A percentile compares a stretch with the other conserved stretches of the same genome.
These are phyloP conservation scores for Trichoderma breve DNA, from an alignment of 2,329 filamentous ascomycete species.

Conservation along the genomic window DNA sequence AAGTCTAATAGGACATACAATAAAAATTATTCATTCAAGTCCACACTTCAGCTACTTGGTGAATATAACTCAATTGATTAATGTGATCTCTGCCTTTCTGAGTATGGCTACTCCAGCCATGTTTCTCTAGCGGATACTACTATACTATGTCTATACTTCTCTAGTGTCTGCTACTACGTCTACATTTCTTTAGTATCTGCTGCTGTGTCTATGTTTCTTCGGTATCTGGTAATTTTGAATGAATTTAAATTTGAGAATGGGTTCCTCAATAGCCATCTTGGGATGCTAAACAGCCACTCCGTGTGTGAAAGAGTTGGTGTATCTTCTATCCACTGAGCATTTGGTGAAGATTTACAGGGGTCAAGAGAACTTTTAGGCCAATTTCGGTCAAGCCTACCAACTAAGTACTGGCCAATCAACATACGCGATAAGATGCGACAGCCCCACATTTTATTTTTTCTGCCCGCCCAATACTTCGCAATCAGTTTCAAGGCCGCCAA, in stretches of 20 bases:
- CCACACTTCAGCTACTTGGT: too few relatives aligned
- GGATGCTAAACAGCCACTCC: too few relatives aligned
- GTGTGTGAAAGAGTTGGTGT: not conserved
- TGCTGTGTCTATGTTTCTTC: too few relatives aligned
- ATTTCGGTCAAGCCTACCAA: not conserved
- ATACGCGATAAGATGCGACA: slow-evolving; percentile 29
- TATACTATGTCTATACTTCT: not conserved
- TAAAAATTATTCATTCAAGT: too few relatives aligned
- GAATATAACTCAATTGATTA: not conserved
- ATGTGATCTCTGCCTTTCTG: not conserved
- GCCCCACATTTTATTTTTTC: slow-evolving; percentile 36
- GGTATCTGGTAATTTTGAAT: too few relatives aligned
- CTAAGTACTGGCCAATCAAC: slow-evolving; percentile 26
- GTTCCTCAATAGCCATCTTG: too few relatives aligned
- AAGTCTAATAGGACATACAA: not conserved
- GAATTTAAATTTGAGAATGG: too few relatives aligned
- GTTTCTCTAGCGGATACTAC: too few relatives aligned
- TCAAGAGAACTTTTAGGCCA: not conserved
- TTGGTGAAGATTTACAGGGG: slow-evolving; percentile 1
- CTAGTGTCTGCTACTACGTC: too few relatives aligned
- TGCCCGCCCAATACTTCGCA: slow-evolving; percentile 23
- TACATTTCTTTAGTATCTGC: not conserved
- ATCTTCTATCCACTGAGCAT: not conserved
- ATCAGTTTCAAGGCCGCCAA: slow-evolving; percentile 4
- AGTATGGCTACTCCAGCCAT: too few relatives aligned